Percentiles rank a stretch among this genome's conserved stretches.
These are phyloP conservation scores for Panus rudis DNA, from an alignment of 768 basidiomycete species.

Conservation along the genomic window DNA sequence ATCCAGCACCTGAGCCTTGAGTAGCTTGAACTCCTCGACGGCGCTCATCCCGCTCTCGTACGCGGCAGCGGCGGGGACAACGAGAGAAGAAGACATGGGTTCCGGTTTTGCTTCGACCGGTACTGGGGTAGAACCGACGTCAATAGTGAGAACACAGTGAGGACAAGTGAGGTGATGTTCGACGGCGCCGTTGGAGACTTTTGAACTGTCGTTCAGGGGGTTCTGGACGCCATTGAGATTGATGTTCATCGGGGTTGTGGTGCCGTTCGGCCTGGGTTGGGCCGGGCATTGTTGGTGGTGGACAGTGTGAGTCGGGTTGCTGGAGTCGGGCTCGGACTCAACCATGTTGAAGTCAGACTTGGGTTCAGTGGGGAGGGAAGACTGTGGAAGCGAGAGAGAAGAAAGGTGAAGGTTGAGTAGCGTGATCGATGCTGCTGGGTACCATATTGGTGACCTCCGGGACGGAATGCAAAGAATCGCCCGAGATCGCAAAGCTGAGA, in stretches of 20 bases:
- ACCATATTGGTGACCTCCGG: conserved; percentile 11
- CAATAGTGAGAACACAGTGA: conserved; percentile 46
- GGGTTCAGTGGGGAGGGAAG: conserved; percentile 17
- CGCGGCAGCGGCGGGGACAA: conserved; percentile 46
- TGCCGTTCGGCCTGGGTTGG: conserved; percentile 15
- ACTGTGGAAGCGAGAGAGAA: conserved; percentile 16
- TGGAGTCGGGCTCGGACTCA: conserved; percentile 14
- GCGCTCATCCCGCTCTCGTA: conserved; percentile 57
- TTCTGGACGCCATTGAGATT: conserved; percentile 42
- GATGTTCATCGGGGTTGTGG: conserved; percentile 38
- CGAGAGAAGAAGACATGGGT: conserved; percentile 27
- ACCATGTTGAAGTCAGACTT: no score
- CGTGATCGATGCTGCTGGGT: conserved; percentile 5
- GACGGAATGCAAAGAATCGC: conserved; percentile 13
- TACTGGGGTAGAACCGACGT: conserved; percentile 35
- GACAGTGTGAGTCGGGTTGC: conserved; percentile 19
- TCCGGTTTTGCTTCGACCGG: conserved; percentile 16
- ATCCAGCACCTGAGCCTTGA: not conserved
- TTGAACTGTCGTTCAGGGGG: conserved; percentile 25
- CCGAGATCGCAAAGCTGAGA: conserved; percentile 17
- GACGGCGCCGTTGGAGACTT: no score
- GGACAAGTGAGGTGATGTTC: conserved; percentile 45
- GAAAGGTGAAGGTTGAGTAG: conserved; percentile 17
- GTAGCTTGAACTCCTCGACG: conserved; percentile 21
- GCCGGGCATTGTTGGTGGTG: conserved; percentile 5